phyloP scores from a whole-genome alignment of 768 basidiomycete species.

The Leccinum incarnatum region DNA sequence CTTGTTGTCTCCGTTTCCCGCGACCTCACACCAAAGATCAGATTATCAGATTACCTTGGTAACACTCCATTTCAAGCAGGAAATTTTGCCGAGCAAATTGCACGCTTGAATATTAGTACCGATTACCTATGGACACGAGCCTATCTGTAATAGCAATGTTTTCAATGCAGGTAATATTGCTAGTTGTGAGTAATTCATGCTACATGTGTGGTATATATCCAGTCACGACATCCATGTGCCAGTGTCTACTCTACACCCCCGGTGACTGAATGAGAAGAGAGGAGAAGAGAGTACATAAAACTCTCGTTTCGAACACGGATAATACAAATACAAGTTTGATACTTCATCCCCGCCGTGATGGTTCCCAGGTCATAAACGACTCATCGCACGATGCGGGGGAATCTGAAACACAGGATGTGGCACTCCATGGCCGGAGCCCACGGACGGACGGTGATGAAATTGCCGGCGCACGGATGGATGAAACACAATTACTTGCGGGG shows the following conservation, averaged over 20 bases:
- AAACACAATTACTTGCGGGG: constrained; percentile 11
- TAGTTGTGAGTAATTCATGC: not conserved
- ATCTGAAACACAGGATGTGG: constrained; percentile 18
- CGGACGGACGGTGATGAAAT: constrained; percentile 17
- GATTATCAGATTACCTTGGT: not conserved
- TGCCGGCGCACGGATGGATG: constrained; percentile 21
- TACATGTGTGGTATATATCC: constrained; percentile 6
- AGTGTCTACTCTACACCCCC: no score
- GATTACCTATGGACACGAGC: not conserved
- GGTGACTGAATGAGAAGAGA: not conserved
- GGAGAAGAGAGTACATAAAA: not conserved
- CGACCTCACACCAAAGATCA: not conserved
- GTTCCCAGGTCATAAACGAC: constrained; percentile 63
- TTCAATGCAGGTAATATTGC: not conserved
- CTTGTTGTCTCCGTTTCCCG: not conserved
- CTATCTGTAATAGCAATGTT: not conserved
- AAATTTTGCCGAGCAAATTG: not conserved
- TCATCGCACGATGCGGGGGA: constrained; percentile 46
- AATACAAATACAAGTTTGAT: not conserved
- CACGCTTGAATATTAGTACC: not conserved
- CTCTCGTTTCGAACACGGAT: not conserved
- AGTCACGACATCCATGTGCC: not conserved
- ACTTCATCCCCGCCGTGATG: constrained; percentile 36
- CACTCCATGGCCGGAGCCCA: constrained; percentile 19
- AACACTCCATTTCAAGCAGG: not conserved